Evolutionary conservation across 495 filamentous ascomycete genomes (phyloP).

Genomic region (Xylaria cubensis): DNA sequence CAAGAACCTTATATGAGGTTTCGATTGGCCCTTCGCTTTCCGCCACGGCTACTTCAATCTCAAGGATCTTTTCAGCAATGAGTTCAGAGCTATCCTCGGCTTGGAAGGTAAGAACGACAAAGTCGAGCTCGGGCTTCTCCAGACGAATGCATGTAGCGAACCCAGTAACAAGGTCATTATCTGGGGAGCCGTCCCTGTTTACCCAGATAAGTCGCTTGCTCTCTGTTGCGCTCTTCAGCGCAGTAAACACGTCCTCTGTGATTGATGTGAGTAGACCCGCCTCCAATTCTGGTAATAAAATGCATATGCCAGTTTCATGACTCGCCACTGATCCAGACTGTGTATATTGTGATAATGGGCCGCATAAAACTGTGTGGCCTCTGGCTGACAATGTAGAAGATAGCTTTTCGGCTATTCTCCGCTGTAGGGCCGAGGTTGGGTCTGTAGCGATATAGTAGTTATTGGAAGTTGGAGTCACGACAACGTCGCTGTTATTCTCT

Average conservation of each 20-base stretch:
- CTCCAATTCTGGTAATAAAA: neutral
- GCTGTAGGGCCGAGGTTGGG: neutral
- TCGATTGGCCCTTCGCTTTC: neutral
- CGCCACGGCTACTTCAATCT: neutral
- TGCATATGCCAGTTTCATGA: neutral
- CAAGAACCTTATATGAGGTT: neutral
- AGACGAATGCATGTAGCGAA: slow-evolving; percentile 3
- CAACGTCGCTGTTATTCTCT: neutral
- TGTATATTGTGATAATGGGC: neutral
- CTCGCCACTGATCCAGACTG: neutral
- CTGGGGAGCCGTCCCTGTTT: neutral
- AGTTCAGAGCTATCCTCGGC: neutral
- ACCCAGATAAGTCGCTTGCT: neutral
- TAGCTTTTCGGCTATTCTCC: neutral
- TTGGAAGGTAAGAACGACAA: neutral
- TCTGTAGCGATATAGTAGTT: neutral
- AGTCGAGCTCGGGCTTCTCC: neutral
- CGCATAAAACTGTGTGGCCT: neutral
- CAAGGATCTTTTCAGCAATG: neutral
- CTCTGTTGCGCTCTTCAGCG: neutral
- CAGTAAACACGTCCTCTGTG: neutral
- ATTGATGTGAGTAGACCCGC: neutral
- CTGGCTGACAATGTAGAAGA: neutral
- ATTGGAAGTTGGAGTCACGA: neutral
- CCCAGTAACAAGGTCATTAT: neutral